Evolutionary conservation across 495 filamentous ascomycete genomes (phyloP), one percentile per base, ranked within the genome.

Genomic region (Aspergillus nanangensis): DNA sequence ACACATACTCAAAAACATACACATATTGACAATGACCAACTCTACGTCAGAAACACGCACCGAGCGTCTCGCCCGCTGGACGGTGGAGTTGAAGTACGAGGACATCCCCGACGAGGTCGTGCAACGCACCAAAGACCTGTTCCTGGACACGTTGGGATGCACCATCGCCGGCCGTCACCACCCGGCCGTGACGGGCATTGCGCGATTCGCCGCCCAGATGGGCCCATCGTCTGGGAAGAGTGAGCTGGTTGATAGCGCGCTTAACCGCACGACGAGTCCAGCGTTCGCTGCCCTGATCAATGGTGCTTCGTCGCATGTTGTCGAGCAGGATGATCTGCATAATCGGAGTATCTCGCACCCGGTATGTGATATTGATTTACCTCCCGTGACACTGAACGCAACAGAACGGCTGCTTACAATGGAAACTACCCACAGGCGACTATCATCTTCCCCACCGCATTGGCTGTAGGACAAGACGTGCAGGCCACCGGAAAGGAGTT

Each of bases 251-350:
- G 61, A 67, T 51, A 56, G 57, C 4, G 39, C 51, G 4, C 39
- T 60, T 24, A 45, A 24, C 18, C 53, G 10, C 7, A 36, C 46
- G 0, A 63, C 52, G 8, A 63, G 55, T 22, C 53, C 64, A 0
- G 64, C 62, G 20, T 67, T 67, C 52, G 64, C 64, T 21, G 58
- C 55, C 47, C 24, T 67, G 34, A 47, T 67, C 2, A 67, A 67
- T 40, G 64, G 52, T n/a, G 64, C 60, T 21, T 48, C 64, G 10
- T 60, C 62, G 2, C 64, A 67, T 56, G 64, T 67, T 0, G 64
- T 67, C 11, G 64, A 67, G 43, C 64, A 67, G 36, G 64, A 67
- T 55, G 64, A 67, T 51, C 55, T 67, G 36, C 64, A 67, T 42
- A 67, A 65, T 47, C 45, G 60, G 8, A 67, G 64, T 45, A 67